Evolutionary conservation across 2,329 filamentous ascomycete species (phyloP).

Genomic region (Talaromyces marneffei): DNA sequence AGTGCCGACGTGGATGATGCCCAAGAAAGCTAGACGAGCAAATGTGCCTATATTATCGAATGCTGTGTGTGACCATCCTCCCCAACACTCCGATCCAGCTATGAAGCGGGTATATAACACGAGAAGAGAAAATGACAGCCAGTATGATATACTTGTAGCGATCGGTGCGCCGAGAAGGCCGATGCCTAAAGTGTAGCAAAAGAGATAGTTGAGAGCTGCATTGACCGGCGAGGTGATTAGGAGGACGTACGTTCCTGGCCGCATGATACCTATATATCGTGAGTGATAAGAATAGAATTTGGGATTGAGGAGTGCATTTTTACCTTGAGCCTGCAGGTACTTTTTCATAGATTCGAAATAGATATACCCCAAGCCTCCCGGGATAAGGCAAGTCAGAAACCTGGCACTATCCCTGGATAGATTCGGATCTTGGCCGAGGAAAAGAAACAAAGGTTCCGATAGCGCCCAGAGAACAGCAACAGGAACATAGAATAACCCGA

Average conservation of each 20-base stretch:
- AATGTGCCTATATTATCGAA: constrained; percentile 66
- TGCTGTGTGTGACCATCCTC: constrained; percentile 61
- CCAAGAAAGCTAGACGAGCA: constrained; percentile 66
- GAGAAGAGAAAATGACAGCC: constrained; percentile 72
- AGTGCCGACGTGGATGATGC: constrained; percentile 76
- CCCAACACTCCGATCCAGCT: constrained; percentile 70
- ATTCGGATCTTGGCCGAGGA: constrained; percentile 70
- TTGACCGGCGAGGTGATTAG: constrained; percentile 57
- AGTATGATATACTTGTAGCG: constrained; percentile 79
- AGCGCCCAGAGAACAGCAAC: constrained; percentile 69
- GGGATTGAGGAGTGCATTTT: background rate
- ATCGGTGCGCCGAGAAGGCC: constrained; percentile 74
- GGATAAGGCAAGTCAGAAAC: constrained; percentile 68
- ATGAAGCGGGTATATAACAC: constrained; percentile 68
- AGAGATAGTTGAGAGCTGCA: constrained; percentile 56
- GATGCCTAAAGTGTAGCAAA: constrained; percentile 65
- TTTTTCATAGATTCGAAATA: constrained; percentile 75
- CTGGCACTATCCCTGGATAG: constrained; percentile 67
- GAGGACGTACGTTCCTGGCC: constrained; percentile 58
- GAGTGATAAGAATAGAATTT: background rate
- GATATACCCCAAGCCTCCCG: constrained; percentile 77
- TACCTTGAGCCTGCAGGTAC: constrained; percentile 54
- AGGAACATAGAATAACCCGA: constrained; percentile 66
- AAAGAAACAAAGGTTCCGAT: constrained; percentile 67
- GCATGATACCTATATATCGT: constrained; percentile 51